Evolutionary conservation across 2,329 filamentous ascomycete species (phyloP), one percentile per base, ranked within the genome.

Genomic region (Pseudogymnoascus sp.): DNA sequence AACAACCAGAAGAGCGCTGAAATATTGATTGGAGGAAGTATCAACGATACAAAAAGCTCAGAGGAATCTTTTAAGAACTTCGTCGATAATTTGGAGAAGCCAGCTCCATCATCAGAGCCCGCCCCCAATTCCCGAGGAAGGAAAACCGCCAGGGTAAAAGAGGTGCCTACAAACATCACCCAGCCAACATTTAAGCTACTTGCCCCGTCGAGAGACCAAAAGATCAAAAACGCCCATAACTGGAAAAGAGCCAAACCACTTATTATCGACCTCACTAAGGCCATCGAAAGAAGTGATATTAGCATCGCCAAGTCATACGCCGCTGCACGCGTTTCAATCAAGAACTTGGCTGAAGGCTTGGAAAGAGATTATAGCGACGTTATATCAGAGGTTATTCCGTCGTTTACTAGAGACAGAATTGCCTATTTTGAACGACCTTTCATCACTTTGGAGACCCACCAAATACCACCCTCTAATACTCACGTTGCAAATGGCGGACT

Each of bases 201-300:
- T 17, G 38, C 33, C 21, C 59, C 59, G 31, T 40, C 59, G 5
- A 61, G 21, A 6, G 59, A 40, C 21, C 35, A 61, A 35, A 61
- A 61, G 38, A 38, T 40, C 33, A 38, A 4, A 38, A 42, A 61
- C 59, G 38, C 33, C 7, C 33, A 42, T 5, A 61, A 61, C 23
- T 61, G 59, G 59, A 61, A 61, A 42, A 61, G 35, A 26, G 59
- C 59, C 3, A 61, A 31, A 21, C 59, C 59, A 26, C 59, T 61
- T 38, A 38, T 61, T 31, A 28, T 61, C 35, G 38, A 61, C 11
- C 59, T 61, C 33, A 26, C 59, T 19, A 38, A 40, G 9, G 59
- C 59, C 15, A 61, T 61, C 35, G 59, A 61, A 40, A 61, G 21
- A 26, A 26, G 38, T 42, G 59, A 61, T 31, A 26, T 23, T 19